These are phyloP conservation scores for Sarocladium oryzae DNA, from an alignment of 2,329 filamentous ascomycete species.

Conservation along the genomic window DNA sequence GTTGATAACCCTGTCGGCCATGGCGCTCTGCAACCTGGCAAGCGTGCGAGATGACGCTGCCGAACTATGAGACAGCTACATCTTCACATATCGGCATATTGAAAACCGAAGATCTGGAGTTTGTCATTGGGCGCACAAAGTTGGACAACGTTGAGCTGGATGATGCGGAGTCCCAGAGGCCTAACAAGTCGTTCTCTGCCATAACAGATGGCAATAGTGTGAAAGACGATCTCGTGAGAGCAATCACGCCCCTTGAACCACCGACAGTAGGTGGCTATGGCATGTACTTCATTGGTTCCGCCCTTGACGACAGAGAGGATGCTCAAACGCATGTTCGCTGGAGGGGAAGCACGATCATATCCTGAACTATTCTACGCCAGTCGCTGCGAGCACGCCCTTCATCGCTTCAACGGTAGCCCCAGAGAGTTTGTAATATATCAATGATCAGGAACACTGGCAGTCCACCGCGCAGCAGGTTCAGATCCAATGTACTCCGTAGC, in stretches of 20 bases:
- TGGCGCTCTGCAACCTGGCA: too few species aligned
- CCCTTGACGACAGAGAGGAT: constrained; percentile 54
- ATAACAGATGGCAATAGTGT: constrained; percentile 43
- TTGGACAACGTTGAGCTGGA: constrained; percentile 50
- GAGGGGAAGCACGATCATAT: constrained; percentile 48
- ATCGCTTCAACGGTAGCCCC: constrained; percentile 26
- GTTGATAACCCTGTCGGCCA: too few species aligned
- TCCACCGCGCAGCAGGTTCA: too few species aligned
- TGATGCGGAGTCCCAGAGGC: constrained; percentile 40
- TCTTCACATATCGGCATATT: constrained; percentile 43
- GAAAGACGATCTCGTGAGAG: constrained; percentile 47
- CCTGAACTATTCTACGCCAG: constrained; percentile 45
- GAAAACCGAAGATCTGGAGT: constrained; percentile 44
- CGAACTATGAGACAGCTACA: constrained; percentile 44
- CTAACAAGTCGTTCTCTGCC: constrained; percentile 49
- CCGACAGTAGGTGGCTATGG: constrained; percentile 45
- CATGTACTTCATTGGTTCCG: constrained; percentile 53
- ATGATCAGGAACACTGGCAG: background rate
- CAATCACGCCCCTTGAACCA: constrained; percentile 56
- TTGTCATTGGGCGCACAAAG: constrained; percentile 51
- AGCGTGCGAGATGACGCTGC: too few species aligned
- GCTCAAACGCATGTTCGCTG: constrained; percentile 52
- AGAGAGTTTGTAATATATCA: background rate
- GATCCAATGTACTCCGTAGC: too few species aligned
- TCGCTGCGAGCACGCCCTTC: constrained; percentile 49